Percentiles rank a stretch among this genome's conserved stretches.
Evolutionary conservation across 2,329 filamentous ascomycete species (phyloP).

Genomic region (Fusarium cyanostomum): DNA sequence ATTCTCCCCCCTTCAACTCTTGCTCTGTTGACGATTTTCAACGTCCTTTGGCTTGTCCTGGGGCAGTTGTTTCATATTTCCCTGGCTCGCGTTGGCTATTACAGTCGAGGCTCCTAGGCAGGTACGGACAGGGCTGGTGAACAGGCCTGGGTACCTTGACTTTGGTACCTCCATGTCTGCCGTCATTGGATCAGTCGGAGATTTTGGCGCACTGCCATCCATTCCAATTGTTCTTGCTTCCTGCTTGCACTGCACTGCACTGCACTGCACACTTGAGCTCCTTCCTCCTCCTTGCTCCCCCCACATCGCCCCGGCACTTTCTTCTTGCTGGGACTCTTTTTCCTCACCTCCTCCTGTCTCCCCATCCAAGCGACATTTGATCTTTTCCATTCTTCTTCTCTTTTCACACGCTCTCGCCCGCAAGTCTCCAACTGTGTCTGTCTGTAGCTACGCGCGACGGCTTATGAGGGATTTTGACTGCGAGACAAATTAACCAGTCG

Average conservation of each 20-base stretch:
- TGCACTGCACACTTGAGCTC: conserved; percentile 7
- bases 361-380: conserved; percentile 20
- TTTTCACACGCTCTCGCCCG: conserved; percentile 1
- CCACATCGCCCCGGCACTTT: conserved; percentile 36
- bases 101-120: no score
- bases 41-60: no score
- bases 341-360: conserved; percentile 15
- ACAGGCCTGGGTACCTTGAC: no score
- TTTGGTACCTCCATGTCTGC: neutral
- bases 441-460: conserved; percentile 10
- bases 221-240: conserved; percentile 19
- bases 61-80: no score
- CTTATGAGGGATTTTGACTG: conserved; percentile 25
- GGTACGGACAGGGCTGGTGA: no score
- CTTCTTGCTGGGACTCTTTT: conserved; percentile 25
- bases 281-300: conserved; percentile 9
- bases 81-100: no score
- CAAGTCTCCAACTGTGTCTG: conserved; percentile 3
- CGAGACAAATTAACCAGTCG: conserved; percentile 13
- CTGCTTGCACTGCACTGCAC: conserved; percentile 2
- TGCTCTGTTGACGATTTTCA: no score
- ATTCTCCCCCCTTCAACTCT: neutral
- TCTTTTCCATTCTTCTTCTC: conserved; percentile 18
- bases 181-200: conserved; percentile 2
- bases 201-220: conserved; percentile 10